Conservation (phyloP, 352 stramenopile species). For the Blastocystis sp. region DNA sequence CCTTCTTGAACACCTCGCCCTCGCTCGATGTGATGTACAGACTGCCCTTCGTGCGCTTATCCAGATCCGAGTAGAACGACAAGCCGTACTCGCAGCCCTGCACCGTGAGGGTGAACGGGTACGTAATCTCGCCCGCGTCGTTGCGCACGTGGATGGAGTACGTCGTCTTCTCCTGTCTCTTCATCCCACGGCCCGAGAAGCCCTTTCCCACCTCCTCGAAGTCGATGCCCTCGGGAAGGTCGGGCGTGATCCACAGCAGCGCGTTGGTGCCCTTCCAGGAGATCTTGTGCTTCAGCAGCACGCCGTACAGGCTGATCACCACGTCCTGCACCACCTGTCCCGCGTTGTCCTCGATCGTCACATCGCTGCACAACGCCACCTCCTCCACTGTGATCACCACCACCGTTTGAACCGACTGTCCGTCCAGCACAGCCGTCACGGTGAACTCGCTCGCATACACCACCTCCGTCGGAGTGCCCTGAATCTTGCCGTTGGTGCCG, state of each 20-base stretch:
- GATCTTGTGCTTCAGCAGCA: background rate
- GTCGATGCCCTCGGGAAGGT: background rate
- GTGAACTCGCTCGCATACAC: background rate
- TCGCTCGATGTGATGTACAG: background rate
- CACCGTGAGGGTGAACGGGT: conserved; percentile 9
- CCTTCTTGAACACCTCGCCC: background rate
- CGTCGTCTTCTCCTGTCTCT: background rate
- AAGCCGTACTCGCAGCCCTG: conserved; percentile 17
- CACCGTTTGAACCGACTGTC: no score
- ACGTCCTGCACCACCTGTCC: background rate
- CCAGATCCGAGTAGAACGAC: background rate
- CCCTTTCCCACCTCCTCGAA: background rate
- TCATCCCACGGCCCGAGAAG: background rate
- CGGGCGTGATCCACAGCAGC: background rate
- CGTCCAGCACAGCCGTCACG: background rate
- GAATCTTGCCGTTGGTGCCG: background rate
- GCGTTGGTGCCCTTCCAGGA: no score
- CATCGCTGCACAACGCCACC: background rate
- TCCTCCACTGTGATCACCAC: background rate
- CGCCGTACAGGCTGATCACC: background rate
- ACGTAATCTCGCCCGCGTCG: conserved; percentile 1
- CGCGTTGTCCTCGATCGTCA: background rate
- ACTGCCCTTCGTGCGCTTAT: background rate
- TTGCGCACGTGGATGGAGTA: conserved; percentile 12
- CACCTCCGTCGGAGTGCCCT: background rate